phyloP scores from a whole-genome alignment of 164 flowering plant species.

The Aristolochia contorta region DNA sequence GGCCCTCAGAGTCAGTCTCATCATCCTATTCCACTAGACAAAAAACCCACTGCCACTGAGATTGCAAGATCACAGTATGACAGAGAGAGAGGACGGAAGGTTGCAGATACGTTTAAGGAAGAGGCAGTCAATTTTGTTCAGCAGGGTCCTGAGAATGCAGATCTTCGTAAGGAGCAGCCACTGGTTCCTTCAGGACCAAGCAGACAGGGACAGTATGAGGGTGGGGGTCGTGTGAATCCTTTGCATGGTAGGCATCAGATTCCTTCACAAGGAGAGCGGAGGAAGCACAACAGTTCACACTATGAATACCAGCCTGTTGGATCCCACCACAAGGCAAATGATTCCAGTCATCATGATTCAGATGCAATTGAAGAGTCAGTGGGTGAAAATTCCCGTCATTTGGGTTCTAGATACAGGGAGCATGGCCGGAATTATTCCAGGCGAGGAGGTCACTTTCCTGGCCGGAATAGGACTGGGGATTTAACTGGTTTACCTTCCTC shows the following conservation, averaged over 20 bases:
- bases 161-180: constrained; percentile 25
- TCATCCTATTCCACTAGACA: constrained; percentile 9
- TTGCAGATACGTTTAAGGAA: constrained; percentile 15
- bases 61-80: constrained; percentile 15
- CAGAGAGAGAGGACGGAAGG: constrained; percentile 34
- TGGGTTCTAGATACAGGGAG: constrained; percentile 38
- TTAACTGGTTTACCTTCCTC: constrained; percentile 21
- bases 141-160: constrained; percentile 17
- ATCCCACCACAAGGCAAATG: constrained; percentile 23
- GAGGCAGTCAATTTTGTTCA: constrained; percentile 20
- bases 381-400: constrained; percentile 22
- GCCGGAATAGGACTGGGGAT: constrained; percentile 23
- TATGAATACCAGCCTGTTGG: constrained; percentile 77
- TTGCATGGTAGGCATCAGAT: constrained; percentile 35
- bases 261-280: constrained; percentile 42
- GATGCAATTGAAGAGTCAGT: constrained; percentile 13
- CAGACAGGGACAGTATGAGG: constrained; percentile 44
- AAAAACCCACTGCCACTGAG: constrained; percentile 19
- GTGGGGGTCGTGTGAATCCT: constrained; percentile 39
- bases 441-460: constrained; percentile 48
- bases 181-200: constrained; percentile 33
- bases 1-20: constrained; percentile 6
- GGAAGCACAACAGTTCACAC: constrained; percentile 36
- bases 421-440: constrained; percentile 51
- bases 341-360: constrained; percentile 5